Evolutionary conservation across 2,329 filamentous ascomycete species (phyloP).

Genomic region (Conoideocrella luteorostrata): DNA sequence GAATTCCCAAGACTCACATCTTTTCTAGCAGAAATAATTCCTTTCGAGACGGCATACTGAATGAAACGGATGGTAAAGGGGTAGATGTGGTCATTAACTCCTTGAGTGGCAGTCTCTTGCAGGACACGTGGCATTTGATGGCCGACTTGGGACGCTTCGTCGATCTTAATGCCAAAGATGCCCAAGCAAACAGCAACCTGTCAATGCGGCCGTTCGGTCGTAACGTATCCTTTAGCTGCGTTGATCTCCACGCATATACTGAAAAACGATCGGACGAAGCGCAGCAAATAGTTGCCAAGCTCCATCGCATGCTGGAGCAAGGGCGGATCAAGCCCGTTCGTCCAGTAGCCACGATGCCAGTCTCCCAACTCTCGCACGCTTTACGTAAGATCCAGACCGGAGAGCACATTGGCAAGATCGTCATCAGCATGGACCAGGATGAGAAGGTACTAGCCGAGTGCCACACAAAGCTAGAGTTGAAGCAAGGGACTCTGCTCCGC

Average conservation of each 20-base stretch:
- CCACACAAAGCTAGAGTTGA: no score
- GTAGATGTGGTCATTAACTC: constrained; percentile 12
- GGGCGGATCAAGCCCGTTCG: constrained; percentile 2
- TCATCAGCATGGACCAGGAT: constrained; percentile 20
- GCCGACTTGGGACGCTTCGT: constrained; percentile 25
- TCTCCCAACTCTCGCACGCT: constrained; percentile 26
- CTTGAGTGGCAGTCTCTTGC: constrained; percentile 12
- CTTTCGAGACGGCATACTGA: constrained; percentile 18
- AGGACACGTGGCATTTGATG: constrained; percentile 20
- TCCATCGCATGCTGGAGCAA: constrained; percentile 10
- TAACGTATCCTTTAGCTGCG: constrained; percentile 33
- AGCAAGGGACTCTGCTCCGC: neutral
- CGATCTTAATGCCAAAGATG: constrained; percentile 31
- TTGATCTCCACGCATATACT: constrained; percentile 27
- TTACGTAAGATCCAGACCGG: constrained; percentile 34
- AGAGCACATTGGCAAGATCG: constrained; percentile 35
- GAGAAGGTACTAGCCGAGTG: no score
- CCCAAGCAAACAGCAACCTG: constrained; percentile 24
- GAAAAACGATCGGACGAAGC: constrained; percentile 9
- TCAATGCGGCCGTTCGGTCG: constrained; percentile 30
- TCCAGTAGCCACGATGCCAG: constrained; percentile 12
- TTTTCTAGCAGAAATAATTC: constrained; percentile 18
- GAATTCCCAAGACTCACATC: constrained; percentile 20
- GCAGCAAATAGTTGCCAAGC: constrained; percentile 8
- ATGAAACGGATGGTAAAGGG: constrained; percentile 11